phyloP scores from a whole-genome alignment of 495 filamentous ascomycete species.

The Penicillium verhagenii region DNA sequence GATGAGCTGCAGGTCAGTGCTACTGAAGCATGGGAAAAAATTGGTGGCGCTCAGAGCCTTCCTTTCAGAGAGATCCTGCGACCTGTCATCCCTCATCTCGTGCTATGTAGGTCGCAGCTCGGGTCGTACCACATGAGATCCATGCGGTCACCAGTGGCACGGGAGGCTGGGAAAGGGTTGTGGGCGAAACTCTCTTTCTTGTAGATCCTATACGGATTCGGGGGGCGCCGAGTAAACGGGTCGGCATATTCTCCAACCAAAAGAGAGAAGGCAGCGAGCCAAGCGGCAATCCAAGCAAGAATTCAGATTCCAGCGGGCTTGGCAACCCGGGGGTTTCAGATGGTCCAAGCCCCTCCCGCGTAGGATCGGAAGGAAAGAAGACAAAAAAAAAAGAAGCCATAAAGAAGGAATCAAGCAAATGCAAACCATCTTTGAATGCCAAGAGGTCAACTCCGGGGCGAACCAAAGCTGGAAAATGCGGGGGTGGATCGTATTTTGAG shows the following conservation, averaged over 20 bases:
- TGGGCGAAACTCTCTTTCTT: not conserved
- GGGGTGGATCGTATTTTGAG: not conserved
- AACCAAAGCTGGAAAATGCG: not conserved
- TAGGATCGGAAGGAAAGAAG: not conserved
- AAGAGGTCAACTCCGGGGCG: constrained; percentile 4
- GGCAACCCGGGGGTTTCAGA: not conserved
- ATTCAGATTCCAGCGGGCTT: not conserved
- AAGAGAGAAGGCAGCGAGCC: not conserved
- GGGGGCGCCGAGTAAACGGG: not conserved
- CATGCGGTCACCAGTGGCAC: constrained; percentile 2
- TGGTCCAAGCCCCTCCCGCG: not conserved
- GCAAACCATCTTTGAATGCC: too few relatives aligned
- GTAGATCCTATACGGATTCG: constrained; percentile 13
- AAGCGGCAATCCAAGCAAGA: not conserved
- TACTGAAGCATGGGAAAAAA: not conserved
- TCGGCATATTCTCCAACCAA: not conserved
- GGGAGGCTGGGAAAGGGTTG: constrained; percentile 5
- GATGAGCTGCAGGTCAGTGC: not conserved
- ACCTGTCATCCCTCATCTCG: not conserved
- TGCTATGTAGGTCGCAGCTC: not conserved
- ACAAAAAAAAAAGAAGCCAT: not conserved
- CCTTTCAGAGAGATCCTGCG: not conserved
- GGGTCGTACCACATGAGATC: constrained; percentile 1
- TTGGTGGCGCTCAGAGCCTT: not conserved
- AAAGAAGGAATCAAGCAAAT: too few relatives aligned